Evolutionary conservation across 148 eudicot species (phyloP).

Genomic region (Rhododendron kiyosumense): DNA sequence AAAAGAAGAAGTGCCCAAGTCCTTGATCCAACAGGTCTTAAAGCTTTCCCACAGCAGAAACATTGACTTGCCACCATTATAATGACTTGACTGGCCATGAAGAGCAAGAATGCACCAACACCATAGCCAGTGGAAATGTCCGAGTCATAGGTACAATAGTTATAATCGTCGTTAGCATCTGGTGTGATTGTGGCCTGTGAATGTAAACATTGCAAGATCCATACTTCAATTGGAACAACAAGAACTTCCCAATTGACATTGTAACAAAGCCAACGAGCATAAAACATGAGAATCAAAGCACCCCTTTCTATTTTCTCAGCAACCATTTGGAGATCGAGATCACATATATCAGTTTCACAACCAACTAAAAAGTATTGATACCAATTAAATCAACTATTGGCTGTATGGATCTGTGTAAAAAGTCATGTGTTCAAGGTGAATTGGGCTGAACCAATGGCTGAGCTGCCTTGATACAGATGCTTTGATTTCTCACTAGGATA

Average conservation of each 20-base stretch:
- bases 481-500: background rate
- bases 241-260: background rate
- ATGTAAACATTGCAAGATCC: background rate
- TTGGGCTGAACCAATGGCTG: background rate
- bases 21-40: constrained; percentile 71
- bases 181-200: constrained; percentile 38
- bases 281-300: background rate
- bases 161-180: constrained; percentile 39
- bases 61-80: constrained; percentile 73
- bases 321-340: background rate
- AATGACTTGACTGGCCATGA: constrained; percentile 60
- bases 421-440: background rate
- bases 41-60: constrained; percentile 83
- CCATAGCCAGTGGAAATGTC: constrained; percentile 91
- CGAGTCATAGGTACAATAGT: constrained; percentile 66
- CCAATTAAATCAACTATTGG: background rate
- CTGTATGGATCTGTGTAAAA: background rate
- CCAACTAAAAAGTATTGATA: background rate
- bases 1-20: constrained; percentile 78
- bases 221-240: background rate
- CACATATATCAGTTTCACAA: background rate
- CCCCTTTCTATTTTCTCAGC: background rate
- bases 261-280: background rate
- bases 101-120: constrained; percentile 73
- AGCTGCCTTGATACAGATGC: background rate